These are phyloP conservation scores for Colletotrichum viniferum DNA, from an alignment of 2,329 filamentous ascomycete genomes.

Conservation along the genomic window DNA sequence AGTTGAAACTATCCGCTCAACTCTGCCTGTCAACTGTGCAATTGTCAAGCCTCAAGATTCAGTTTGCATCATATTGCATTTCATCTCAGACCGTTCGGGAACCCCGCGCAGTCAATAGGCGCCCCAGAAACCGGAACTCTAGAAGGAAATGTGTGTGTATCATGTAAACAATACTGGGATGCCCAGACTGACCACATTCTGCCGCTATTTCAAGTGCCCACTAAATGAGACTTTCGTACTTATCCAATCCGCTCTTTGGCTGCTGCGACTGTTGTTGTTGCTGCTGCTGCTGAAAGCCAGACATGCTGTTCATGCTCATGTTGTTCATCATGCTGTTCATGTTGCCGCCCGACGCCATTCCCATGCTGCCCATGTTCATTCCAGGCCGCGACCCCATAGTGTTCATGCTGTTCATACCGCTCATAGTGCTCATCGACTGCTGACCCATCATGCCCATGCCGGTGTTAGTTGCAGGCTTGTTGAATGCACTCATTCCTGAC, in stretches of 20 bases:
- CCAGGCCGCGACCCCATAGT: slow-evolving; percentile 22
- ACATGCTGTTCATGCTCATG: slow-evolving; percentile 27
- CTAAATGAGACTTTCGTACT: slow-evolving; percentile 70
- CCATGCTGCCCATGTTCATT: slow-evolving; percentile 23
- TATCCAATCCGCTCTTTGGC: slow-evolving; percentile 63
- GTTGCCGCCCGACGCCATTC: slow-evolving; percentile 32
- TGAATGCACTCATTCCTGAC: slow-evolving; percentile 24
- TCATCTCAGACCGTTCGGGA: background rate
- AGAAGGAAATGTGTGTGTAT: background rate
- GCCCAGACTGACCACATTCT: background rate
- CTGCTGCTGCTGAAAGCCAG: slow-evolving; percentile 26
- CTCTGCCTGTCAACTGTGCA: background rate
- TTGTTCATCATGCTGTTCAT: slow-evolving; percentile 28
- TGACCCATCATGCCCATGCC: slow-evolving; percentile 20
- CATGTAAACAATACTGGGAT: slow-evolving; percentile 6
- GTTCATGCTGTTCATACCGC: slow-evolving; percentile 3
- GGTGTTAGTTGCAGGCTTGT: slow-evolving; percentile 5
- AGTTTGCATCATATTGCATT: background rate
- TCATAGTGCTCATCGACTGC: background rate
- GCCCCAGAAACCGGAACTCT: background rate
- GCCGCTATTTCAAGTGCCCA: background rate
- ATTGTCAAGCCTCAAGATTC: background rate
- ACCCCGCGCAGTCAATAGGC: background rate
- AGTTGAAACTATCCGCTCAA: background rate
- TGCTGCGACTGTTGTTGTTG: slow-evolving; percentile 37